Base-by-base conservation (phyloP, 2,329 filamentous ascomycete genomes). In the Sporothrix humicola region DNA sequence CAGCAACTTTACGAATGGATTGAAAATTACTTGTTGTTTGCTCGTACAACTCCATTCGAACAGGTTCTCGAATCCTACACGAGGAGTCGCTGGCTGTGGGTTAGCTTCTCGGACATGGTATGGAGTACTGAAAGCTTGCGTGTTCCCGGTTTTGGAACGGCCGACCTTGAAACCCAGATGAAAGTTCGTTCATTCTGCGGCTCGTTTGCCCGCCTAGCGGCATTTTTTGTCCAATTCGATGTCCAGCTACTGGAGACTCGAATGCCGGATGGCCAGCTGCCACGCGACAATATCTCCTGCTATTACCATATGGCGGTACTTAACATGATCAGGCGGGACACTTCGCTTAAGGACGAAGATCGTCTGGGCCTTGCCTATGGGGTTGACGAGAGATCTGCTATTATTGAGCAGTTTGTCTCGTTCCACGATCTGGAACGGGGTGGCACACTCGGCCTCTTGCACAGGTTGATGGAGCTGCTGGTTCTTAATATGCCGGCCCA, bases 211-310 rank as follows among this genome's bases (percentile, higher is more conserved):
- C 83, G 80, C 73, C 78, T 91, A 61, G 82, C 87, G 0, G 86
- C 85, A 13, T 84, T 83, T 74, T 86, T 90, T 74, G 80, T 90
- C 71, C 78, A 81, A 15, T 79, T 89, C 74, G 89, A 91, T 77
- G 76, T 81, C 50, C 78, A 78, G 69, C 81, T 80, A 2, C 75
- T 87, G 23, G 75, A 78, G 31, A 76, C 73, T 23, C 9, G 69
- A 6, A 63, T 77, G 2, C 76, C 79, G 7, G 80, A 81, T 12
- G 80, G 80, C 9, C 76, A 78, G 3, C 78, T 78, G 23, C 79
- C 82, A 8, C 81, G 82, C 12, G 82, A 84, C 13, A 79, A 86
- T 42, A 79, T 83, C 46, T 86, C 84, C 7, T 80, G 81, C 2
- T 76, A 75, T 5, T 90, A 87, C 73, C 80, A 90, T 12, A 77